These are phyloP conservation scores for Aphanomyces cochlioides DNA, from an alignment of 352 stramenopile species.

Conservation along the genomic window DNA sequence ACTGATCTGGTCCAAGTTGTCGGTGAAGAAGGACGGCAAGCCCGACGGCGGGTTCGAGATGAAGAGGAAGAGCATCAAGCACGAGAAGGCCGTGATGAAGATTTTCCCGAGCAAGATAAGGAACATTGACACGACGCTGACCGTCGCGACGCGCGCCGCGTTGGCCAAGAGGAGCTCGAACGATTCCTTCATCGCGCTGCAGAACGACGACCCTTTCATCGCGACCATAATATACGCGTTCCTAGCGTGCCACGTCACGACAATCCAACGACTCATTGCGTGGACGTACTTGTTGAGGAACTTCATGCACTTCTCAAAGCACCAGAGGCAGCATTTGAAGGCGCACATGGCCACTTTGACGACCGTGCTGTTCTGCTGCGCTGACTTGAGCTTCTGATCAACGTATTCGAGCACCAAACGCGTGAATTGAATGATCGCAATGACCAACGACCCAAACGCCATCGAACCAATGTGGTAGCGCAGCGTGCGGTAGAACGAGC, in stretches of 20 bases:
- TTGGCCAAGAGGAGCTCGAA: conserved; percentile 96
- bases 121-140: conserved; percentile 78
- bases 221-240: conserved; percentile 87
- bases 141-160: conserved; percentile 83
- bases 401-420: conserved; percentile 74
- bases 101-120: conserved; percentile 86
- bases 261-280: too few species aligned
- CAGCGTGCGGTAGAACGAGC: conserved; percentile 60
- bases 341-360: conserved; percentile 81
- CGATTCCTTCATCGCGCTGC: conserved; percentile 87
- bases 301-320: conserved; percentile 87
- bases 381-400: conserved; percentile 63
- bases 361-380: conserved; percentile 59
- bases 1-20: conserved; percentile 54
- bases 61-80: conserved; percentile 83
- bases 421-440: conserved; percentile 80
- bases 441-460: conserved; percentile 84
- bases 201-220: conserved; percentile 86
- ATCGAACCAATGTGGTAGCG: conserved; percentile 80
- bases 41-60: conserved; percentile 54
- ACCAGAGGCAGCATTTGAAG: conserved; percentile 84
- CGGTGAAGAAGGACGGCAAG: conserved; percentile 70
- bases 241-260: conserved; percentile 14
- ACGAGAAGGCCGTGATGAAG: conserved; percentile 72
- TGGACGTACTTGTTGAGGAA: conserved; percentile 72